These are phyloP conservation scores for Gossypium rotundifolium DNA, from an alignment of 345 rosid species.

Conservation along the genomic window DNA sequence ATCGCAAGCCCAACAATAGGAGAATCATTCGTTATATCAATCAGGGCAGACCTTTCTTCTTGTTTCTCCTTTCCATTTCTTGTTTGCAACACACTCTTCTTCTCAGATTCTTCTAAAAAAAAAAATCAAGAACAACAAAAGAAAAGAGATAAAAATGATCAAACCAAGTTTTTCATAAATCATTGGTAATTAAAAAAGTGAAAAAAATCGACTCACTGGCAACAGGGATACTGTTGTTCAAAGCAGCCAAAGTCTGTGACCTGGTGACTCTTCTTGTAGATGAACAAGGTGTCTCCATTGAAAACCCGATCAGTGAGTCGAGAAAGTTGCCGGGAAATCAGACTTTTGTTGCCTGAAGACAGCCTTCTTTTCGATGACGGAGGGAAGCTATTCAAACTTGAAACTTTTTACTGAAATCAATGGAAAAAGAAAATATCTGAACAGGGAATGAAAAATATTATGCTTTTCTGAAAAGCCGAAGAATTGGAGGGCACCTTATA, in stretches of 20 bases:
- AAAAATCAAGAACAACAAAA: neutral
- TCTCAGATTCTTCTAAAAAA: conserved; percentile 35
- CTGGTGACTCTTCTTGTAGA: conserved; percentile 57
- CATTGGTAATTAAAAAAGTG: no score
- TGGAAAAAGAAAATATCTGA: neutral
- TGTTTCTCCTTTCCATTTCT: conserved; percentile 27
- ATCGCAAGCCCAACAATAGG: conserved; percentile 79
- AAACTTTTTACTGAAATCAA: neutral
- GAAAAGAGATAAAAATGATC: neutral
- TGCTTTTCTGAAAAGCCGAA: neutral
- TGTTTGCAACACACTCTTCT: conserved; percentile 27
- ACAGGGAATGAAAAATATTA: neutral
- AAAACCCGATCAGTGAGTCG: neutral
- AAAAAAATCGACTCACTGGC: conserved; percentile 37
- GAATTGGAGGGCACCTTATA: conserved; percentile 21
- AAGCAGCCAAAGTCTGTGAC: conserved; percentile 35
- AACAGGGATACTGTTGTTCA: conserved; percentile 21
- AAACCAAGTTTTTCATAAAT: neutral
- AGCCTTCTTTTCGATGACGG: neutral
- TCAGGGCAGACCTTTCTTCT: conserved; percentile 49
- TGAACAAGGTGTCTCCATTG: conserved; percentile 80
- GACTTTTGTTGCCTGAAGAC: neutral
- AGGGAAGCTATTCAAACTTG: neutral
- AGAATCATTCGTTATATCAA: conserved; percentile 86
- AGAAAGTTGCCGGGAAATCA: neutral